These are phyloP conservation scores for Plasmodiophora brassicae DNA, from an alignment of 208 protist genomes.

Conservation along the genomic window DNA sequence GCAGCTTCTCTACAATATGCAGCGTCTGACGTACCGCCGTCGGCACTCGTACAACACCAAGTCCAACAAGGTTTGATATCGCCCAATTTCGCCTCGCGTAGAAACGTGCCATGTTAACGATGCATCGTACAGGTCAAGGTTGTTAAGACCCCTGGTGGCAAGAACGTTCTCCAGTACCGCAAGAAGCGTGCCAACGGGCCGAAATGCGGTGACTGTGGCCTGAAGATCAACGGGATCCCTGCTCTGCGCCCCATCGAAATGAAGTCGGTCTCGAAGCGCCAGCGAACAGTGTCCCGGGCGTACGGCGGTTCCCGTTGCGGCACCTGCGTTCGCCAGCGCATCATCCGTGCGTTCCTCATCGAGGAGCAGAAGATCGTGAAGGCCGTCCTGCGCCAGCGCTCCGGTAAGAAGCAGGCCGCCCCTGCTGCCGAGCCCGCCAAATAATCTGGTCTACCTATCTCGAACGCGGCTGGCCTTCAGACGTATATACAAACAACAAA, in stretches of 20 bases:
- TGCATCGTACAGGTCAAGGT: no score
- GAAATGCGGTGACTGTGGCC: conserved; percentile 24
- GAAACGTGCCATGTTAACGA: no score
- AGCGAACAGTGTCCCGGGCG: conserved; percentile 11
- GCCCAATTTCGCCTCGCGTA: no score
- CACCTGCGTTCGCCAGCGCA: conserved; percentile 6
- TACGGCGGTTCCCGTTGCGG: conserved; percentile 19
- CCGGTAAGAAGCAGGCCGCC: no score
- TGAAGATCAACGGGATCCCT: conserved; percentile 20
- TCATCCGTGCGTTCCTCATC: conserved; percentile 14
- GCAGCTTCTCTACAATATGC: not conserved
- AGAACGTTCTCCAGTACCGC: not conserved
- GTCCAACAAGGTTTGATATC: no score
- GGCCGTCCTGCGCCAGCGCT: conserved; percentile 21
- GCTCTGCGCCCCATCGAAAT: not conserved
- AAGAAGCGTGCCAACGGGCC: conserved; percentile 6
- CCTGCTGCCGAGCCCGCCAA: no score
- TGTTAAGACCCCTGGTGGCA: conserved; percentile 5
- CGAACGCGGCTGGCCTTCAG: no score
- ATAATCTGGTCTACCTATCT: no score
- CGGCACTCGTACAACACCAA: not conserved
- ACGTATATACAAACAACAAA: no score
- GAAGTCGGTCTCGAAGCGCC: not conserved
- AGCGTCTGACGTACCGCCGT: conserved; percentile 25
- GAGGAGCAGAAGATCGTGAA: conserved; percentile 32